Evolutionary conservation across 208 protist genomes (phyloP).

Genomic region (Leishmania martiniquensis): DNA sequence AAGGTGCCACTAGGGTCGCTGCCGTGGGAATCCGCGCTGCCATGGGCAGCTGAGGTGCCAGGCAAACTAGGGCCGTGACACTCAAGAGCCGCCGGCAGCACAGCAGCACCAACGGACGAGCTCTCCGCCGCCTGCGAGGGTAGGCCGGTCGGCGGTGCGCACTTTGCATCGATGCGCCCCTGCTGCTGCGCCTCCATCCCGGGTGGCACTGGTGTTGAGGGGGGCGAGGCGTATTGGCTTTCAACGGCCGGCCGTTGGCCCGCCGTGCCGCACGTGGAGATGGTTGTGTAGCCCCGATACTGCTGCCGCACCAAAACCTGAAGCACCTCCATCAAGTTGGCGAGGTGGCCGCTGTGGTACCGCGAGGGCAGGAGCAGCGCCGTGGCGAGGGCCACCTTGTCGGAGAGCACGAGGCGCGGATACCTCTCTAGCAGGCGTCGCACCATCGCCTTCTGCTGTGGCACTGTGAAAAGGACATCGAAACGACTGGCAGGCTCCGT

Average conservation of each 20-base stretch:
- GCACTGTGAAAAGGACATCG: slow-evolving; percentile 18
- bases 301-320: slow-evolving; percentile 51
- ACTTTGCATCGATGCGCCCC: slow-evolving; percentile 5
- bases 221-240: background rate
- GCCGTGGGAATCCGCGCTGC: slow-evolving; percentile 1
- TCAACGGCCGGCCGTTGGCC: too few species aligned
- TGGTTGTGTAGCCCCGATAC: slow-evolving; percentile 23
- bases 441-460: slow-evolving; percentile 37
- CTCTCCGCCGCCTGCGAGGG: background rate
- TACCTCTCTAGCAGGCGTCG: slow-evolving; percentile 36
- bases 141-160: background rate
- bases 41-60: background rate
- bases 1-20: background rate
- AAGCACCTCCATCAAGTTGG: slow-evolving; percentile 42
- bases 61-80: background rate
- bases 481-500: slow-evolving; percentile 16
- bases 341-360: slow-evolving; percentile 39
- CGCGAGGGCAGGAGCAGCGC: slow-evolving; percentile 51
- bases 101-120: background rate
- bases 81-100: background rate
- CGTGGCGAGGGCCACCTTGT: slow-evolving; percentile 54
- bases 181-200: background rate
- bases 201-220: background rate
- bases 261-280: background rate
- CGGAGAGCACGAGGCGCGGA: slow-evolving; percentile 48